Evolutionary conservation across 2,329 filamentous ascomycete genomes (phyloP).

Genomic region (Sarocladiaceae sp.): DNA sequence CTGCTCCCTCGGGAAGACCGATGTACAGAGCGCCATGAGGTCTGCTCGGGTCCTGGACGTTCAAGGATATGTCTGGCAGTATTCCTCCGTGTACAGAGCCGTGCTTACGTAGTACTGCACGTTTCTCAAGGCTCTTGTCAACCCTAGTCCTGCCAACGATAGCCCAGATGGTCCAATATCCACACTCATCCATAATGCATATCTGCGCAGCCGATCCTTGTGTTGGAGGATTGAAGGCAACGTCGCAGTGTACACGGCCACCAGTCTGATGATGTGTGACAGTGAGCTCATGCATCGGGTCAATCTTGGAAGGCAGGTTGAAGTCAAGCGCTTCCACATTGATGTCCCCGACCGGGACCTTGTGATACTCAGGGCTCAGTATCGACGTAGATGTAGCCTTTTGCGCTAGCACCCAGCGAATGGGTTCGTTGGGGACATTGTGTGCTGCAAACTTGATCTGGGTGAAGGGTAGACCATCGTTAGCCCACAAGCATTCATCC

Average conservation of each 20-base stretch:
- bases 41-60: constrained; percentile 23
- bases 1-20: constrained; percentile 22
- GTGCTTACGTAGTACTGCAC: constrained; percentile 28
- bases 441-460: constrained; percentile 44
- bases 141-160: constrained; percentile 35
- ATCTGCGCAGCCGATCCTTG: constrained; percentile 53
- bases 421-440: constrained; percentile 28
- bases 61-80: constrained; percentile 26
- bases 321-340: constrained; percentile 5
- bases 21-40: constrained; percentile 42
- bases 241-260: constrained; percentile 53
- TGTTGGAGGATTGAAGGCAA: constrained; percentile 56
- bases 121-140: constrained; percentile 26
- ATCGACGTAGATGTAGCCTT: constrained; percentile 47
- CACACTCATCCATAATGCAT: constrained; percentile 60
- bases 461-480: constrained; percentile 44
- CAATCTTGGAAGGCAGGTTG: constrained; percentile 42
- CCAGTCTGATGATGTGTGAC: constrained; percentile 51
- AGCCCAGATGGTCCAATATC: constrained; percentile 67
- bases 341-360: constrained; percentile 25
- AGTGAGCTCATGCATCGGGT: constrained; percentile 49
- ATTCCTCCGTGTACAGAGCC: constrained; percentile 41
- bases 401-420: constrained; percentile 51
- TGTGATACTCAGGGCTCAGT: constrained; percentile 45
- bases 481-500: constrained; percentile 50